phyloP scores from a whole-genome alignment of 257 asterid species.

The Capsicum pubescens region DNA sequence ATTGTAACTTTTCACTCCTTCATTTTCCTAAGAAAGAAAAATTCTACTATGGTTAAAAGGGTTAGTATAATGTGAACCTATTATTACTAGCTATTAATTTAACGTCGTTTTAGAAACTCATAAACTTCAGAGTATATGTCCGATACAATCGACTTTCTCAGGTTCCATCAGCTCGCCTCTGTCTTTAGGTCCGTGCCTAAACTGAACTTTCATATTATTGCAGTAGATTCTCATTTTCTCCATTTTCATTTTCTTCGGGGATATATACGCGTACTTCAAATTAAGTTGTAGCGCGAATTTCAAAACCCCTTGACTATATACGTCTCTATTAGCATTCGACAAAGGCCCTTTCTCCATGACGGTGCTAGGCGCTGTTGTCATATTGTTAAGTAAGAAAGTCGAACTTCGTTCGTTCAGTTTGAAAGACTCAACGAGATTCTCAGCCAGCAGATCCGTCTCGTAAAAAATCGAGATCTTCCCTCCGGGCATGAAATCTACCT shows the following conservation, averaged over 20 bases:
- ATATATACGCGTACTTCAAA: background rate
- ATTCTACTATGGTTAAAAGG: too few relatives aligned
- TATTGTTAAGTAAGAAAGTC: background rate
- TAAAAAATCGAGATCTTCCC: background rate
- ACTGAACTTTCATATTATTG: background rate
- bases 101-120: background rate
- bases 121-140: background rate
- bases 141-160: background rate
- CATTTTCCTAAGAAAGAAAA: background rate
- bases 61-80: background rate
- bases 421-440: background rate
- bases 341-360: background rate
- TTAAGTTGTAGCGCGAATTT: background rate
- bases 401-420: background rate
- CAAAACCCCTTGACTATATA: background rate
- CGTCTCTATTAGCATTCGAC: background rate
- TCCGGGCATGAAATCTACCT: background rate
- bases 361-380: background rate
- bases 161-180: background rate
- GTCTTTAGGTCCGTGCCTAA: background rate
- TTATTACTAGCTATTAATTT: too few relatives aligned
- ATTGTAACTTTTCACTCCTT: too few relatives aligned
- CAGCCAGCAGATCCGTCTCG: background rate
- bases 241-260: background rate
- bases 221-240: background rate